Base-by-base conservation (phyloP, 2,329 filamentous ascomycete genomes). In the Fusarium siculi region DNA sequence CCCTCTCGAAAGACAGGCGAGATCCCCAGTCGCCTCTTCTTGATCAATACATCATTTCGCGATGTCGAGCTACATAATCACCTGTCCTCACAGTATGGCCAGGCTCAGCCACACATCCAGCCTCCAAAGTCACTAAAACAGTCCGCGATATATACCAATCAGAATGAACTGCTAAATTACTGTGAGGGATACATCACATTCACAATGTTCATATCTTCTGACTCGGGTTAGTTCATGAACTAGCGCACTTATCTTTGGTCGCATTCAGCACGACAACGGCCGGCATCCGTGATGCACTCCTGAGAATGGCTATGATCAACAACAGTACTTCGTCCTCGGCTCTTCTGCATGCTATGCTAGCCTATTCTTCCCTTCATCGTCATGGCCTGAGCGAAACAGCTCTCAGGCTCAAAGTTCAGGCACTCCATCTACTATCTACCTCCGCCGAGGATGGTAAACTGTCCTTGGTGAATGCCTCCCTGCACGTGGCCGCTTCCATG, bases 401-500 rank as follows among this genome's bases (percentile, higher is more conserved):
- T 18, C 23, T 74, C 12, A 55, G 47, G 2, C 46, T 74, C n/a
- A 76, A 76, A 21, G 53, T 74, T 14, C 47, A 66, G 9, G 72
- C 74, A 9, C 63, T 76, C 11, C 66, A 61, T 15, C 37, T 43
- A 3, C 37, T 76, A 2, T 65, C 66, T 6, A 34, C 15, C 10
- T 76, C 73, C 0, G 36, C 56, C 9, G 28, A 43, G 9, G 36
- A 36, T 9, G 42, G 32, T 0, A 7, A 54, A 8, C 10, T 66
- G 15, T 60, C 25, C 21, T 28, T 37, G 1, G 39, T 25, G 1
- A 49, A 63, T 21, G 73, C 73, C 47, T 61, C 64, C 3, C 73
- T 70, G n/a, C 72, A 76, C 19, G 72, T 74, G 9, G 68, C 73
- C 10, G 60, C 74, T 10, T 76, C 55, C 18, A 76, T 76, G 74